A percentile compares a stretch with the other conserved stretches of the same genome.
Evolutionary conservation across 768 basidiomycete genomes (phyloP).

Genomic region (Tylopilus vinaceipallidus): DNA sequence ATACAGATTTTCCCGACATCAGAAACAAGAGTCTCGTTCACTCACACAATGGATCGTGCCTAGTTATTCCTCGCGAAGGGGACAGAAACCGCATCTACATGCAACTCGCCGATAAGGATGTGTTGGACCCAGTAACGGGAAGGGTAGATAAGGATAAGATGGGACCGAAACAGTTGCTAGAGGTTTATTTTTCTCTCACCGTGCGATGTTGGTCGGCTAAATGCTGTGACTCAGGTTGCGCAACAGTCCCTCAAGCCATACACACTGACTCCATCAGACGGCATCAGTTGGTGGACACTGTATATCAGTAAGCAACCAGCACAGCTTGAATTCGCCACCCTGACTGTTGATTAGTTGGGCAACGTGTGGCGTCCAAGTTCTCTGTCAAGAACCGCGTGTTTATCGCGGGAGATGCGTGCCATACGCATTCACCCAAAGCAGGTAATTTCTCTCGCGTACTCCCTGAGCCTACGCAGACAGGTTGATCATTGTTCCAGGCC

Average conservation of each 20-base stretch:
- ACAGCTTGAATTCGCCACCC: neutral
- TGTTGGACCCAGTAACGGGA: conserved; percentile 43
- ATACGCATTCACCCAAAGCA: conserved; percentile 66
- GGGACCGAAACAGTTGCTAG: conserved; percentile 49
- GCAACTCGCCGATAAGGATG: conserved; percentile 54
- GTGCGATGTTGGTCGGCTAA: no score
- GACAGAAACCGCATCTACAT: conserved; percentile 71
- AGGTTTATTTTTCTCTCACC: no score
- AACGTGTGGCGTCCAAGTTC: conserved; percentile 67
- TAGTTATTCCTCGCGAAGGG: conserved; percentile 72
- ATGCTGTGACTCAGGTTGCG: conserved; percentile 36
- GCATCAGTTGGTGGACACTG: conserved; percentile 70
- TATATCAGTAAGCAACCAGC: conserved; percentile 53
- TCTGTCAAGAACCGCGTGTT: conserved; percentile 64
- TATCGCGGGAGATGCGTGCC: conserved; percentile 76
- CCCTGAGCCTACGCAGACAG: no score
- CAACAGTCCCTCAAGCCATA: no score
- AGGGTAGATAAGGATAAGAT: conserved; percentile 53
- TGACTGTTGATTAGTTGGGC: conserved; percentile 54
- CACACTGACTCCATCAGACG: conserved; percentile 42
- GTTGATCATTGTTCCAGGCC: conserved; percentile 39
- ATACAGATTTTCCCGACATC: conserved; percentile 77
- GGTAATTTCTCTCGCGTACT: no score
- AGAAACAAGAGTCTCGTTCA: conserved; percentile 63
- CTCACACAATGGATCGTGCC: conserved; percentile 63